These are phyloP conservation scores for Vanrija sp. DNA, from an alignment of 1,284 basidiomycete species.

Conservation along the genomic window DNA sequence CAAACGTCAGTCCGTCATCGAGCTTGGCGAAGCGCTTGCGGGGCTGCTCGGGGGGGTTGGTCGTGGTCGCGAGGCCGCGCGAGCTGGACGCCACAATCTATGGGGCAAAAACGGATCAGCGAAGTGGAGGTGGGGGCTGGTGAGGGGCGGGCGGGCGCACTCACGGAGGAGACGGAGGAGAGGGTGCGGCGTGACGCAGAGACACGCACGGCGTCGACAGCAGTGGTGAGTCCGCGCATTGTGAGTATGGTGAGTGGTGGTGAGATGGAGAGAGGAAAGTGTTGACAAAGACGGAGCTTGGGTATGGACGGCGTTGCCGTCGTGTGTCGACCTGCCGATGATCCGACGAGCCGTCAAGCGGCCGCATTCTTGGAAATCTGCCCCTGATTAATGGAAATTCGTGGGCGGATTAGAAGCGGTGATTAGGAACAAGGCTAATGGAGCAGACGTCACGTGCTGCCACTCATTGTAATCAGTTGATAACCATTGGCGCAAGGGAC, in stretches of 20 bases:
- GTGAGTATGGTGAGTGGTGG: not conserved
- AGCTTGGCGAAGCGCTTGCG: conserved; percentile 51
- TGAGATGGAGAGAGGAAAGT: not conserved
- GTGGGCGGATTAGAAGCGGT: no score
- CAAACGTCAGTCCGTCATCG: conserved; percentile 69
- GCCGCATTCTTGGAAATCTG: no score
- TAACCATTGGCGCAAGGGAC: no score
- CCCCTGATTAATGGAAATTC: no score
- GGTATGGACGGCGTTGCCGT: no score
- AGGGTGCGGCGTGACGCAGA: conserved; percentile 3
- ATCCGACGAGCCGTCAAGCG: no score
- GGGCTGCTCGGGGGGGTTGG: conserved; percentile 14
- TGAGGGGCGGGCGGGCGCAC: not conserved
- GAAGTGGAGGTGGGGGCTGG: no score
- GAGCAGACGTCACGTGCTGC: no score
- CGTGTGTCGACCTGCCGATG: no score
- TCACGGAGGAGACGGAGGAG: conserved; percentile 4
- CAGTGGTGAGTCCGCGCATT: conserved; percentile 7
- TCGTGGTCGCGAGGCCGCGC: conserved; percentile 30
- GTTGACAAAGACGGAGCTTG: not conserved
- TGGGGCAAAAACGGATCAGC: not conserved
- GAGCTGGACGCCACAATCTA: conserved; percentile 11
- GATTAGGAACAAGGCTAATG: no score
- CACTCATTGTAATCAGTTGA: no score
- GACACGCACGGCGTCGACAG: conserved; percentile 4